A percentile compares a stretch with the other conserved stretches of the same genome.
Conservation (phyloP, 2,329 filamentous ascomycete species). For the Aspergillus aculeatinus region DNA sequence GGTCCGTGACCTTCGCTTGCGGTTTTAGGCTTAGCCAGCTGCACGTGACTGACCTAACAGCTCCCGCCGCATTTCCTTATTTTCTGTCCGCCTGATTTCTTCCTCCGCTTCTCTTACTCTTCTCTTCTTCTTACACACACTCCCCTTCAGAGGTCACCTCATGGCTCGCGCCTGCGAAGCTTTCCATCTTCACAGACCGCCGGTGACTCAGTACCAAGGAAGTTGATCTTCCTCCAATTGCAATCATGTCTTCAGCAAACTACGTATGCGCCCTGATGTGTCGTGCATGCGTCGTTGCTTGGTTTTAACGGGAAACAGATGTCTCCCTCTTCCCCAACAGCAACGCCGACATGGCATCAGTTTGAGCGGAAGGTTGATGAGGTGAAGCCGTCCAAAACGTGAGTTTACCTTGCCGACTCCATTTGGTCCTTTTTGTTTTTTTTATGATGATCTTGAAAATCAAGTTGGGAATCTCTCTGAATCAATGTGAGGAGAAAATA, state of each 20-base stretch:
- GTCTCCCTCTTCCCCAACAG: constrained; percentile 69
- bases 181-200: constrained; percentile 35
- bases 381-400: constrained; percentile 87
- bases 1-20: constrained; percentile 33
- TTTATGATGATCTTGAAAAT: constrained; percentile 75
- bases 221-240: constrained; percentile 16
- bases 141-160: constrained; percentile 16
- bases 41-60: constrained; percentile 26
- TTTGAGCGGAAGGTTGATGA: constrained; percentile 83
- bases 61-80: constrained; percentile 20
- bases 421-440: constrained; percentile 13
- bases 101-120: constrained; percentile 20
- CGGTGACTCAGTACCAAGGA: constrained; percentile 20
- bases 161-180: constrained; percentile 39
- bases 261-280: constrained; percentile 41
- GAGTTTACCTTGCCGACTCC: constrained; percentile 43
- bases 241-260: constrained; percentile 42
- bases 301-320: constrained; percentile 52
- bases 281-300: constrained; percentile 31
- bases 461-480: constrained; percentile 99
- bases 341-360: constrained; percentile 67
- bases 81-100: constrained; percentile 13
- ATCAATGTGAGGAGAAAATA: constrained; percentile 83
- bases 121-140: constrained; percentile 18
- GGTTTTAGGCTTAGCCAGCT: constrained; percentile 12